Conservation (phyloP, 805 yeast species). For the Cyberlindnera euphorbiae region DNA sequence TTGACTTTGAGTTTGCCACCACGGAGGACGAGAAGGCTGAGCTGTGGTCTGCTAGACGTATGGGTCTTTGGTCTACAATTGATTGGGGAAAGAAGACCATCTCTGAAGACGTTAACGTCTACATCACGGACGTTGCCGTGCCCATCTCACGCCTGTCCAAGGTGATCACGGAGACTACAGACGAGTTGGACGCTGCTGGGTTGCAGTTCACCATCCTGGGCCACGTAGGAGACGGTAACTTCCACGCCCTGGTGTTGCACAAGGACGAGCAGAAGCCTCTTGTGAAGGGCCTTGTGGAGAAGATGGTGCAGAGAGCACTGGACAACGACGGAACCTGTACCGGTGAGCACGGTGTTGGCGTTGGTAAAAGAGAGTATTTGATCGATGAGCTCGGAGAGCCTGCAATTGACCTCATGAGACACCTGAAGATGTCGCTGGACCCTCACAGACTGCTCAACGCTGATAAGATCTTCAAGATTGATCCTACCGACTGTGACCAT, state of each 20-base stretch:
- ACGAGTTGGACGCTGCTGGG: constrained; percentile 49
- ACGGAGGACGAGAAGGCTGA: constrained; percentile 58
- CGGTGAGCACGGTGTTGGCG: constrained; percentile 86
- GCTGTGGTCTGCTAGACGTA: constrained; percentile 73
- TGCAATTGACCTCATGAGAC: constrained; percentile 69
- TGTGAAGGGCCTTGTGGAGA: constrained; percentile 47
- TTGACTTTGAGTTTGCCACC: constrained; percentile 58
- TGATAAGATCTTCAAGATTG: constrained; percentile 70
- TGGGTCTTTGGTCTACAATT: constrained; percentile 58
- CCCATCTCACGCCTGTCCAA: constrained; percentile 65
- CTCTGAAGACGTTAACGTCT: constrained; percentile 45
- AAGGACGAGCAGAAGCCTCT: constrained; percentile 42
- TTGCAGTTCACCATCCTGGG: constrained; percentile 61
- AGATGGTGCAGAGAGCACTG: constrained; percentile 64
- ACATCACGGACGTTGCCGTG: constrained; percentile 83
- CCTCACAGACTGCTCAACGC: constrained; percentile 73
- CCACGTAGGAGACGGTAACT: constrained; percentile 83
- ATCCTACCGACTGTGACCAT: constrained; percentile 40
- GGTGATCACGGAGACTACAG: constrained; percentile 58
- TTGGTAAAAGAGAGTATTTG: constrained; percentile 64
- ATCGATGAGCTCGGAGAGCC: constrained; percentile 61
- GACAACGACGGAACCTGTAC: constrained; percentile 77
- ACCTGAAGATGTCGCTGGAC: constrained; percentile 65
- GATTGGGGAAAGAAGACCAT: constrained; percentile 53
- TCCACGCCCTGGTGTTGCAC: constrained; percentile 64